Conservation (phyloP, 2,329 filamentous ascomycete species). For the Rutstroemia sydowiana region DNA sequence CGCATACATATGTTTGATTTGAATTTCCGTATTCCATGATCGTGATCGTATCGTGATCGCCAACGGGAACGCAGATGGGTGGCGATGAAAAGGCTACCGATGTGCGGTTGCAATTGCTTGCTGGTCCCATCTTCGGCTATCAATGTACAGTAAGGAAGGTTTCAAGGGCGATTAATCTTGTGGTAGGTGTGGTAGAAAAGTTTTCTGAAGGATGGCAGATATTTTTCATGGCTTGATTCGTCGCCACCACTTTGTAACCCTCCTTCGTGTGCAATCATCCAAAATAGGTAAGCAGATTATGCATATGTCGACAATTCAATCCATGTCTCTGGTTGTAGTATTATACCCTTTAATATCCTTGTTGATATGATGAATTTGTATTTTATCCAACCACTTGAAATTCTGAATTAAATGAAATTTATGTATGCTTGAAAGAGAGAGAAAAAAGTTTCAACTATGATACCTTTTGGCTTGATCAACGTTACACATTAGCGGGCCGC, state of each 20-base stretch:
- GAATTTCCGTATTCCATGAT: no score
- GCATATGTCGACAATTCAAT: neutral
- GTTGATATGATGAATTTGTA: constrained; percentile 2
- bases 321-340: no score
- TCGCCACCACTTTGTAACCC: constrained; percentile 3
- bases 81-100: neutral
- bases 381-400: neutral
- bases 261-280: constrained; percentile 2
- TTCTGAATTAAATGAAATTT: neutral
- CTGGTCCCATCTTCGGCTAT: neutral
- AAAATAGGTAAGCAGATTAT: neutral
- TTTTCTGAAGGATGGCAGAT: constrained; percentile 1
- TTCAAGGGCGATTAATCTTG: neutral
- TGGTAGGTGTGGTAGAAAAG: neutral
- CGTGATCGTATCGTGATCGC: neutral
- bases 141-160: neutral
- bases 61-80: neutral
- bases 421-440: neutral
- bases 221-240: constrained; percentile 3
- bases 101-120: neutral
- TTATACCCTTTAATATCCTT: neutral
- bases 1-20: no score
- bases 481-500: neutral
- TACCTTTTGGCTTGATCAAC: constrained; percentile 4
- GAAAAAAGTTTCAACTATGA: constrained; percentile 2